Evolutionary conservation across 1,284 basidiomycete species (phyloP).

Genomic region (Cystobasidiaceae sp.): DNA sequence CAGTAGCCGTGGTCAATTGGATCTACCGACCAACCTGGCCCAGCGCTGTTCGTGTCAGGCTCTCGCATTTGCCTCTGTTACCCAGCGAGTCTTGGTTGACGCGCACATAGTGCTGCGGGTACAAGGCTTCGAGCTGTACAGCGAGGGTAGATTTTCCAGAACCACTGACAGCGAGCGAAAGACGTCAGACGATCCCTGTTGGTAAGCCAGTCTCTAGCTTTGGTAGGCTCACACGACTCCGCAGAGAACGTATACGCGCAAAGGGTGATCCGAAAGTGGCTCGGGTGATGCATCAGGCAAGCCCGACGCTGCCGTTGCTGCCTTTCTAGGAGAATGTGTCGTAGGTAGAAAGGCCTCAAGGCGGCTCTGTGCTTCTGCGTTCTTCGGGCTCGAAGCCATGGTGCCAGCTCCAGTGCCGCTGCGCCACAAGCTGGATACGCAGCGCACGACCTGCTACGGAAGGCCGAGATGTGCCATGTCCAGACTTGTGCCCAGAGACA

Average conservation of each 20-base stretch:
- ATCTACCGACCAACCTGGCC: neutral
- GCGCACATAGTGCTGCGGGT: slow-evolving; percentile 30
- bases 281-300: slow-evolving; percentile 36
- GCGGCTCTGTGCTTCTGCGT: slow-evolving; percentile 9
- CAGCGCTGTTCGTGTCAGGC: slow-evolving; percentile 2
- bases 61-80: slow-evolving; percentile 22
- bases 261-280: neutral
- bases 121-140: slow-evolving; percentile 14
- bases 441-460: no score
- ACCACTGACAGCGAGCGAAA: slow-evolving; percentile 14
- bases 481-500: no score
- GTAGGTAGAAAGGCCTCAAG: slow-evolving; percentile 18
- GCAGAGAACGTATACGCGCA: slow-evolving; percentile 19
- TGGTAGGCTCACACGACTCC: slow-evolving; percentile 11
- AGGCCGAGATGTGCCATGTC: no score
- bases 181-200: neutral
- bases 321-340: neutral
- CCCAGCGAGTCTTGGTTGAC: slow-evolving; percentile 36
- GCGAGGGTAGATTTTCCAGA: slow-evolving; percentile 37
- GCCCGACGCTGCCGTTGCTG: slow-evolving; percentile 45
- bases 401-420: no score
- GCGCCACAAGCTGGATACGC: no score
- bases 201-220: neutral
- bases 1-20: neutral
- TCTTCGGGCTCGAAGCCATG: neutral